Evolutionary conservation across 148 eudicot genomes (phyloP).

Genomic region (Dysphania ambrosioides): DNA sequence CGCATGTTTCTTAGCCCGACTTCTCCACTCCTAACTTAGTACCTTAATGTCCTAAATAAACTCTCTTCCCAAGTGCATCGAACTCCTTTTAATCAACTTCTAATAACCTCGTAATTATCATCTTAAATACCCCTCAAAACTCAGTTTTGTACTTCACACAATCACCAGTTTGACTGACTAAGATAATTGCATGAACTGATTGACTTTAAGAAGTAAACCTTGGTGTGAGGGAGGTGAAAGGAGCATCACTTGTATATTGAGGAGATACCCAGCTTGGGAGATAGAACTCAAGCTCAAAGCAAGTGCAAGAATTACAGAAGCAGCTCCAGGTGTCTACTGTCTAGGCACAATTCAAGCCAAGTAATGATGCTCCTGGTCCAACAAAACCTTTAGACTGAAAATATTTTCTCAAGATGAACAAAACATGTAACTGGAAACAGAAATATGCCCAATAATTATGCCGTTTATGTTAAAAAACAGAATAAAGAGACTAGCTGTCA

Average conservation of each 20-base stretch:
- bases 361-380: slow-evolving; percentile 82
- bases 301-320: slow-evolving; percentile 56
- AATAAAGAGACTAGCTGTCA: no score
- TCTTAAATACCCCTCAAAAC: slow-evolving; percentile 33
- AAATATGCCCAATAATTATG: background rate
- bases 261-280: slow-evolving; percentile 95
- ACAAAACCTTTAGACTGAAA: slow-evolving; percentile 87
- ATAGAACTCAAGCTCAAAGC: slow-evolving; percentile 88
- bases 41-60: background rate
- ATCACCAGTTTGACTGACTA: background rate
- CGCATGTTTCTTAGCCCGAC: slow-evolving; percentile 29
- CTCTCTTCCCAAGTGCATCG: slow-evolving; percentile 15
- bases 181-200: background rate
- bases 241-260: slow-evolving; percentile 74
- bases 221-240: slow-evolving; percentile 1
- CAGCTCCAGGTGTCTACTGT: slow-evolving; percentile 63
- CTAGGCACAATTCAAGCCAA: slow-evolving; percentile 72
- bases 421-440: no score
- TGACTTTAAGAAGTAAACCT: background rate
- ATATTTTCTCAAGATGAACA: background rate
- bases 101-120: slow-evolving; percentile 15
- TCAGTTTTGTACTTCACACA: slow-evolving; percentile 17
- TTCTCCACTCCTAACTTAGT: no score
- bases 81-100: slow-evolving; percentile 12
- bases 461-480: no score